phyloP scores from a whole-genome alignment of 208 protist species.

The Acanthamoeba triangularis region DNA sequence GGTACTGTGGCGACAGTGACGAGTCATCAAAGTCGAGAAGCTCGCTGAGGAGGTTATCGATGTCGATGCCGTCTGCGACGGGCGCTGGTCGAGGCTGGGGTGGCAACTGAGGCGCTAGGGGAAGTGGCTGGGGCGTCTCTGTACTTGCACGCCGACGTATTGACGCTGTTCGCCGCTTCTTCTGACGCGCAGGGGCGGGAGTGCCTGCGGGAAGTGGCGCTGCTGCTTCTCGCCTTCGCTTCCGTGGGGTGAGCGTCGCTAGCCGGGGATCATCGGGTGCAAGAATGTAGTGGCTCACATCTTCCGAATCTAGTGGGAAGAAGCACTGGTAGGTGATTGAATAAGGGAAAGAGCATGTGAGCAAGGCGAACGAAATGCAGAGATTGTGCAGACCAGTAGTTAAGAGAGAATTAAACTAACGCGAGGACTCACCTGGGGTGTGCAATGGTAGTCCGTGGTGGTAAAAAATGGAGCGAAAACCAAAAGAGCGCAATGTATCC shows the following conservation, averaged over 20 bases:
- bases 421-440: constrained; percentile 32
- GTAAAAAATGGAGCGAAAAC: background rate
- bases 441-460: constrained; percentile 32
- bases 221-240: background rate
- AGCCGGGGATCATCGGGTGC: background rate
- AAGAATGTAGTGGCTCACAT: background rate
- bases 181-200: background rate
- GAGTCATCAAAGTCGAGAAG: background rate
- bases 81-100: background rate
- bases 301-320: constrained; percentile 18
- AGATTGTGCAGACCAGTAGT: background rate
- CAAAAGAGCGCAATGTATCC: background rate
- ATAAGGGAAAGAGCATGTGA: background rate
- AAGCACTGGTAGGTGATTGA: background rate
- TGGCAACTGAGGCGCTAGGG: background rate
- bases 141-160: background rate
- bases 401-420: background rate
- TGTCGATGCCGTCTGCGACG: background rate
- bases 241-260: background rate
- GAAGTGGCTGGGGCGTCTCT: background rate
- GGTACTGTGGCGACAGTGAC: background rate
- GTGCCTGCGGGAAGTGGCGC: background rate
- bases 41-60: constrained; percentile 1
- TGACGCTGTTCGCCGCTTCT: background rate
- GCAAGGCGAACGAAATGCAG: background rate